Evolutionary conservation across 2,329 filamentous ascomycete species (phyloP).

Genomic region (Coleophoma cylindrospora): DNA sequence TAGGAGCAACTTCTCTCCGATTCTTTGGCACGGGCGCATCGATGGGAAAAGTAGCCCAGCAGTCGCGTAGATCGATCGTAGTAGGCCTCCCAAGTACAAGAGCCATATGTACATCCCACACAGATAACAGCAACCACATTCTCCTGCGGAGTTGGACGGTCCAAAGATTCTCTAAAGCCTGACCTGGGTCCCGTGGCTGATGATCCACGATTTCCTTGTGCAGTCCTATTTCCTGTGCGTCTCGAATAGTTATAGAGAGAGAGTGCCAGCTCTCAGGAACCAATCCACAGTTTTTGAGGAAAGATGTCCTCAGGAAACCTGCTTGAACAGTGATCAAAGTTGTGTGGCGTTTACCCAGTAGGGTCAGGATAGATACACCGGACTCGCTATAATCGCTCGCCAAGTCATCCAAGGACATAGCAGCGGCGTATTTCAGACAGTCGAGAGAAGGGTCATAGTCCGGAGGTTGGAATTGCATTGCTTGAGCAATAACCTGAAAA

Average conservation of each 20-base stretch:
- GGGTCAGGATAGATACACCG: slow-evolving; percentile 43
- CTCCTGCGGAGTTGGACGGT: slow-evolving; percentile 48
- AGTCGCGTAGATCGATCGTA: slow-evolving; percentile 44
- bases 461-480: slow-evolving; percentile 46
- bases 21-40: slow-evolving; percentile 46
- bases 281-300: slow-evolving; percentile 53
- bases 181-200: slow-evolving; percentile 32
- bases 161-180: slow-evolving; percentile 52
- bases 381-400: slow-evolving; percentile 57
- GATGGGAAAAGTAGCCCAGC: slow-evolving; percentile 44
- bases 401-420: slow-evolving; percentile 56
- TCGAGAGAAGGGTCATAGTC: slow-evolving; percentile 44
- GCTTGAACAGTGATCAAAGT: slow-evolving; percentile 52
- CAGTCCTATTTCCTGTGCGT: slow-evolving; percentile 59
- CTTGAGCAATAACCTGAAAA: slow-evolving; percentile 52
- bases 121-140: slow-evolving; percentile 49
- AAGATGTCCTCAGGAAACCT: slow-evolving; percentile 49
- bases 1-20: slow-evolving; percentile 41
- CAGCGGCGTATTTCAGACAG: slow-evolving; percentile 51
- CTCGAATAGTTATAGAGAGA: slow-evolving; percentile 50
- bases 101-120: slow-evolving; percentile 33
- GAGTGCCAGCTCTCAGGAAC: slow-evolving; percentile 46
- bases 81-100: slow-evolving; percentile 32
- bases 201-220: slow-evolving; percentile 48
- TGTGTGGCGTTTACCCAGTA: slow-evolving; percentile 53